These are phyloP conservation scores for Paecilomyces sp. DNA, from an alignment of 2,329 filamentous ascomycete genomes.

Conservation along the genomic window DNA sequence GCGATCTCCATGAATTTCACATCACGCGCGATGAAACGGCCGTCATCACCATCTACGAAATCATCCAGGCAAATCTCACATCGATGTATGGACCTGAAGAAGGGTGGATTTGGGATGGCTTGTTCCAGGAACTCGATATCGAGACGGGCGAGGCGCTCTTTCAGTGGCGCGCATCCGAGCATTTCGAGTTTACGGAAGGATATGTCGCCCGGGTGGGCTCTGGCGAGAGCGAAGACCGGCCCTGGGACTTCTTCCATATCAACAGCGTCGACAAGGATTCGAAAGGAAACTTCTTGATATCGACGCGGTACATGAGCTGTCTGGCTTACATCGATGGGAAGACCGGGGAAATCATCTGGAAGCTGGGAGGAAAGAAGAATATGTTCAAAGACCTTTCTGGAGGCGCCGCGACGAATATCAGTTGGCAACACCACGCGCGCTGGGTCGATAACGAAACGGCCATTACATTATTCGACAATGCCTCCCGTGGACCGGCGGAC, in stretches of 20 bases:
- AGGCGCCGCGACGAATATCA: conserved; percentile 29
- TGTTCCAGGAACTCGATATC: conserved; percentile 42
- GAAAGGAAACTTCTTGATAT: conserved; percentile 48
- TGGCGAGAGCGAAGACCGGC: conserved; percentile 10
- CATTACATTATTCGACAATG: conserved; percentile 38
- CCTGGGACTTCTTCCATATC: conserved; percentile 52
- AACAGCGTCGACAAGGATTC: conserved; percentile 48
- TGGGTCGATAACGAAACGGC: conserved; percentile 25
- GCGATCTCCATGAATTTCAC: conserved; percentile 39
- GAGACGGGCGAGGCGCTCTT: conserved; percentile 38
- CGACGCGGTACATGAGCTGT: conserved; percentile 42
- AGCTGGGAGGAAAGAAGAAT: conserved; percentile 44
- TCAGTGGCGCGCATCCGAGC: conserved; percentile 42
- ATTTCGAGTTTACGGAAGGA: conserved; percentile 25
- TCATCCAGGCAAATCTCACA: conserved; percentile 31
- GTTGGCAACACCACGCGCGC: conserved; percentile 48
- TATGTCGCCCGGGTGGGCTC: conserved; percentile 11
- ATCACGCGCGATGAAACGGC: conserved; percentile 38
- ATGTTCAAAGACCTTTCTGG: conserved; percentile 37
- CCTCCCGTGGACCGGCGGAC: conserved; percentile 15
- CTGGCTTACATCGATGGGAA: conserved; percentile 42
- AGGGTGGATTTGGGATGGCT: conserved; percentile 35
- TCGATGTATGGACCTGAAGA: conserved; percentile 25
- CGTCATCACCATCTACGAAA: conserved; percentile 35
- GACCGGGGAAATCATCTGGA: conserved; percentile 47